Evolutionary conservation across 75 land plant genomes (phyloP), one percentile per base, ranked within the genome.

Genomic region (Pinus tabuliformis): DNA sequence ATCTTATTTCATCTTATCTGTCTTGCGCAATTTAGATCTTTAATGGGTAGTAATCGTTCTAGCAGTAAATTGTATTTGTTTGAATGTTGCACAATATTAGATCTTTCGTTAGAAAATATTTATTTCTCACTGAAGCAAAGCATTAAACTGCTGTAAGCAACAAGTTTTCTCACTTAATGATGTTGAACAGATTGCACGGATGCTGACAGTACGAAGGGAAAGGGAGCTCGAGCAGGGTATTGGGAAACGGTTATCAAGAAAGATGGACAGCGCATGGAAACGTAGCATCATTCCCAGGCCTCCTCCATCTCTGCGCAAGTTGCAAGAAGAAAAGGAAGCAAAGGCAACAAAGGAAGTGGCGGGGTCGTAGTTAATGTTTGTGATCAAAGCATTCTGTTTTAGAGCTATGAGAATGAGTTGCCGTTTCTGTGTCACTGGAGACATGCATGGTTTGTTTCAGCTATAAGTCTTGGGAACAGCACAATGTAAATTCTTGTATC

Each of bases 161-260:
- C 7, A 6, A 45, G 9, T 61, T 72, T 62, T 39, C 30, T 76
- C 4, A 49, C 33, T 64, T 58, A 16, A 39, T n/a, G 59, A 60
- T 60, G 26, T 62, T 59, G 36, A 12, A 49, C 78, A 94, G 99
- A 83, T 96, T 87, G 97, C 99, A 60, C 84, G 97, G 49, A 88
- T 96, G 94, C 86, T 96, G 33, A 96, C 99, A 3, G 92, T 96
- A n/a, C 81, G 82, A 70, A 87, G 99, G 65, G 99, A 96, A 79
- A 89, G 97, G 75, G 99, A 96, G 80, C 62, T 96, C n/a, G 97
- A 88, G 68, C 83, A 88, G 68, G 99, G 99, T 39, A 87, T 96
- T 16, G 83, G 81, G 72, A 88, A 88, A 79, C 84, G 97, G 76
- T 75, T 88, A 75, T 93, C 97, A 6, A 86, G 99, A 79, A 96